Evolutionary conservation across 2,329 filamentous ascomycete genomes (phyloP).

Genomic region (Stenocarpella maydis): DNA sequence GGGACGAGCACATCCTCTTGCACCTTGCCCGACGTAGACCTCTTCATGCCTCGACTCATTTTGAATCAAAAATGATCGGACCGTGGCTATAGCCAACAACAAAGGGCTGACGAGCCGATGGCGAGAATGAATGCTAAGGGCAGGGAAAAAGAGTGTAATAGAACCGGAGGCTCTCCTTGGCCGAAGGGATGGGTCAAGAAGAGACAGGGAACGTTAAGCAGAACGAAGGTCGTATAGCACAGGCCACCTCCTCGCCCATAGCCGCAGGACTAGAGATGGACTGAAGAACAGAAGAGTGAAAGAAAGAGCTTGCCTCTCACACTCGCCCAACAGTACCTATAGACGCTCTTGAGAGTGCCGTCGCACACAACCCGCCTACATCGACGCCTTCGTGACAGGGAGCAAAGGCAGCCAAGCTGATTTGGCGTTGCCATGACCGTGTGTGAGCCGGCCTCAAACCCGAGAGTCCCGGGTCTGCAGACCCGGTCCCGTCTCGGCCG

Average conservation of each 20-base stretch:
- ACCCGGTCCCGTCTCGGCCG: not conserved
- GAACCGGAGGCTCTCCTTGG: conserved; percentile 16
- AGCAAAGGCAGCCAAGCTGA: not conserved
- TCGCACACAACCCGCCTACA: conserved; percentile 1
- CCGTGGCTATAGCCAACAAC: not conserved
- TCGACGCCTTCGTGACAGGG: conserved; percentile 7
- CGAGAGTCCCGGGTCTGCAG: not conserved
- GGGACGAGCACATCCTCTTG: conserved; percentile 24
- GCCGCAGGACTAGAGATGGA: conserved; percentile 1
- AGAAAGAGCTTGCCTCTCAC: conserved; percentile 13
- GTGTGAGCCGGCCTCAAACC: not conserved
- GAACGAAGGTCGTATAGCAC: conserved; percentile 17
- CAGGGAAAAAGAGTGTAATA: not conserved
- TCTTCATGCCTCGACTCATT: conserved; percentile 24
- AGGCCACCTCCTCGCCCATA: not conserved
- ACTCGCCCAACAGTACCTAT: not conserved
- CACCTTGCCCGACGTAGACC: conserved; percentile 26
- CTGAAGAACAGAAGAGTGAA: conserved; percentile 9
- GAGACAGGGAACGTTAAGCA: not conserved
- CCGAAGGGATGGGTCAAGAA: conserved; percentile 17
- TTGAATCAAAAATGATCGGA: conserved; percentile 4
- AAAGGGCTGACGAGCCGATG: conserved; percentile 6
- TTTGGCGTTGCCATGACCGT: not conserved
- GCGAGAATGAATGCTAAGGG: not conserved
- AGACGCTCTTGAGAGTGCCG: conserved; percentile 1